A percentile compares a stretch with the other conserved stretches of the same genome.
Evolutionary conservation across 106 monocot species (phyloP).

Genomic region (Iris macrosiphon): DNA sequence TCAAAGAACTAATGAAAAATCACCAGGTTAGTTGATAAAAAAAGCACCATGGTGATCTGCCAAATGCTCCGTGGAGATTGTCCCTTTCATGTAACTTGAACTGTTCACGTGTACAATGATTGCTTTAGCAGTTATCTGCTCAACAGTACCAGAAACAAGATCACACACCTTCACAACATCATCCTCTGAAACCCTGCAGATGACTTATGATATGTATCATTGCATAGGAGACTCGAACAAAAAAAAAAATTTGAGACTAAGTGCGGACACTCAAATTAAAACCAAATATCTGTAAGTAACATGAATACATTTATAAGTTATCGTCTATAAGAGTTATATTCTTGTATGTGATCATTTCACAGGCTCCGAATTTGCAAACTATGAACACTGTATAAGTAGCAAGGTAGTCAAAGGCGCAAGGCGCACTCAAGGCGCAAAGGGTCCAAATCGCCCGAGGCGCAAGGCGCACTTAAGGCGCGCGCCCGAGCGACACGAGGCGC

Average conservation of each 20-base stretch:
- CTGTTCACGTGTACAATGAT: conserved; percentile 46
- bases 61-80: conserved; percentile 68
- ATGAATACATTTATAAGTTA: not conserved
- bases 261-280: no score
- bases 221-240: not conserved
- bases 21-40: not conserved
- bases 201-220: not conserved
- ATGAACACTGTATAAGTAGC: no score
- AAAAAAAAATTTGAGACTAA: not conserved
- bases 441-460: no score
- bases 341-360: no score
- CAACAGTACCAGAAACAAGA: conserved; percentile 79
- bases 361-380: no score
- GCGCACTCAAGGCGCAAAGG: no score
- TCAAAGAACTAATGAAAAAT: not conserved
- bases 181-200: conserved; percentile 32
- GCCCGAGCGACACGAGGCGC: no score
- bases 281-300: no score
- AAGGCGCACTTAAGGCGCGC: no score
- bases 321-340: no score
- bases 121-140: conserved; percentile 50
- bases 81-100: conserved; percentile 41
- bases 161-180: conserved; percentile 32
- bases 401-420: no score
- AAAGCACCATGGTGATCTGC: conserved; percentile 60